These are phyloP conservation scores for Austroboletus rostrupii DNA, from an alignment of 1,284 basidiomycete species.

Conservation along the genomic window DNA sequence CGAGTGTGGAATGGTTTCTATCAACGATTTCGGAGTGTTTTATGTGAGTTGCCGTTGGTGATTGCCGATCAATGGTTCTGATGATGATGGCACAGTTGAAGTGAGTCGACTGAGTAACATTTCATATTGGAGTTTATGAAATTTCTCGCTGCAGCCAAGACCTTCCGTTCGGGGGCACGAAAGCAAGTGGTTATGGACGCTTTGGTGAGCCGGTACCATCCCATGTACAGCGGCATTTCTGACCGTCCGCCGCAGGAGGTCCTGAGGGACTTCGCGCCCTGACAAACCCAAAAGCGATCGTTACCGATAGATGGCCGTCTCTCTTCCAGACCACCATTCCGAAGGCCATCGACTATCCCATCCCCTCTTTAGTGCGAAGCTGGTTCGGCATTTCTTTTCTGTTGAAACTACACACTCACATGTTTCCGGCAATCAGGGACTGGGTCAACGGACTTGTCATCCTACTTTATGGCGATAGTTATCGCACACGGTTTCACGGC, in stretches of 20 bases:
- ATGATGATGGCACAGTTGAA: conserved; percentile 45
- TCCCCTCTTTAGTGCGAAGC: conserved; percentile 77
- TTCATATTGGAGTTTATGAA: conserved; percentile 8
- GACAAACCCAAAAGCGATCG: conserved; percentile 84
- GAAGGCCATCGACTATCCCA: conserved; percentile 79
- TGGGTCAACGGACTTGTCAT: conserved; percentile 73
- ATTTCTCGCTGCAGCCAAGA: conserved; percentile 65
- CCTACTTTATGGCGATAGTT: conserved; percentile 71
- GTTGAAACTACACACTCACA: conserved; percentile 3
- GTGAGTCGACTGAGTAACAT: conserved; percentile 36
- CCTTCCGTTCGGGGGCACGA: conserved; percentile 90
- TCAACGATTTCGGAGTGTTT: conserved; percentile 93
- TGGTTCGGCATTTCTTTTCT: conserved; percentile 54
- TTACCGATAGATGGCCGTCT: conserved; percentile 81
- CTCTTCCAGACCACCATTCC: conserved; percentile 85
- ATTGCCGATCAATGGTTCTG: conserved; percentile 7
- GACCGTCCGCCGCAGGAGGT: conserved; percentile 52
- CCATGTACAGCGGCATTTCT: conserved; percentile 6
- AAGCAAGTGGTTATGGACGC: conserved; percentile 85
- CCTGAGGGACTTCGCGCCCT: conserved; percentile 87
- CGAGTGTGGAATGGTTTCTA: conserved; percentile 93
- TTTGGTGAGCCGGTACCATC: conserved; percentile 55
- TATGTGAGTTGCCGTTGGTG: conserved; percentile 56
- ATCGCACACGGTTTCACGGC: conserved; percentile 57
- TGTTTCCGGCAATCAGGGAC: conserved; percentile 47